Conservation (phyloP, 2,329 filamentous ascomycete species). For the Fusarium mexicanum region DNA sequence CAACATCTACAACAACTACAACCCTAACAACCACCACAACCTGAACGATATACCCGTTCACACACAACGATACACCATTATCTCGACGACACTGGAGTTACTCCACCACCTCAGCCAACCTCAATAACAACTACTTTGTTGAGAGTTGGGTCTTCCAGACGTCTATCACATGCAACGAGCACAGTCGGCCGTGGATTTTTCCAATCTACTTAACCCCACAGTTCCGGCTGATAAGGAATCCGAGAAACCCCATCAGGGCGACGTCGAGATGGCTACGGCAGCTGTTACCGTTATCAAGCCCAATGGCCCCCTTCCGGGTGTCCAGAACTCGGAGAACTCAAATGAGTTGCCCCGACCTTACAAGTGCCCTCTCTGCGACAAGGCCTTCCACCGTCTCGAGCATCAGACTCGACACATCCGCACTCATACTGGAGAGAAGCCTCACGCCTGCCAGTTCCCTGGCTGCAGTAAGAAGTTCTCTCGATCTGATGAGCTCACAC, state of each 20-base stretch:
- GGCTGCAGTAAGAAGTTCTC: conserved; percentile 98
- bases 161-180: conserved; percentile 77
- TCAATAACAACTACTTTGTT: conserved; percentile 19
- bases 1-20: neutral
- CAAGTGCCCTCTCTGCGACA: conserved; percentile 98
- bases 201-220: conserved; percentile 75
- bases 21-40: neutral
- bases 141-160: conserved; percentile 35
- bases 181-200: conserved; percentile 78
- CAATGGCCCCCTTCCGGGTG: conserved; percentile 69
- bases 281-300: conserved; percentile 67
- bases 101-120: neutral
- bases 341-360: conserved; percentile 91
- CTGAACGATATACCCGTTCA: neutral
- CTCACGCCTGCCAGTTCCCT: conserved; percentile 93
- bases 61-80: conserved; percentile 11
- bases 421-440: conserved; percentile 98
- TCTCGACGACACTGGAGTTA: conserved; percentile 15
- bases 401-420: conserved; percentile 92
- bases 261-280: conserved; percentile 59
- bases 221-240: conserved; percentile 39
- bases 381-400: conserved; percentile 97
- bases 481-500: conserved; percentile 93
- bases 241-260: conserved; percentile 45
- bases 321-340: conserved; percentile 65